phyloP scores from a whole-genome alignment of 176 grass and related monocot genomes.

The Canna indica region DNA sequence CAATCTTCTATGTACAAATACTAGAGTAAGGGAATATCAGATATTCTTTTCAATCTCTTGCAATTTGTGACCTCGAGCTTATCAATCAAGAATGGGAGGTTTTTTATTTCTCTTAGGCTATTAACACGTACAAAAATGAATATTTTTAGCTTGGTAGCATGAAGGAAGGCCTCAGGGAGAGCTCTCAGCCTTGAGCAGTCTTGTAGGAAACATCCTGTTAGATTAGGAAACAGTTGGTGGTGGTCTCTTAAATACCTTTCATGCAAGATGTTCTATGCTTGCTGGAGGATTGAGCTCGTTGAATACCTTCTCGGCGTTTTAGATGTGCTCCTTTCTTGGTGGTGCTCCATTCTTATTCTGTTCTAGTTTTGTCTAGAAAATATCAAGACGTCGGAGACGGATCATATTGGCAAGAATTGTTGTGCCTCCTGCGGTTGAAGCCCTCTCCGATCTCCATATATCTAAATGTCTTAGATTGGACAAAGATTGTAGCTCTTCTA shows the following conservation, averaged over 20 bases:
- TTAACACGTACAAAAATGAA: too few relatives aligned
- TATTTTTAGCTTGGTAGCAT: slow-evolving; percentile 19
- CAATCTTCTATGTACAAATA: slow-evolving; percentile 42
- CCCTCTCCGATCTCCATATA: slow-evolving; percentile 48
- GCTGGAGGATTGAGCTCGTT: too few relatives aligned
- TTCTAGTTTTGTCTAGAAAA: not conserved
- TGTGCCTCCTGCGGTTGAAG: slow-evolving; percentile 35
- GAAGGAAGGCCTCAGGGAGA: slow-evolving; percentile 56
- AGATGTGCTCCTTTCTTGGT: too few relatives aligned
- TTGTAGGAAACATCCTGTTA: slow-evolving; percentile 51
- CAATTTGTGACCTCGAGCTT: slow-evolving; percentile 40
- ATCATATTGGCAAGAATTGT: slow-evolving; percentile 47
- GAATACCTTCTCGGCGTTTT: too few relatives aligned
- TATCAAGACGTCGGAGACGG: slow-evolving; percentile 20
- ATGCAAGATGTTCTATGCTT: too few relatives aligned
- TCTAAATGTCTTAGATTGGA: slow-evolving; percentile 56
- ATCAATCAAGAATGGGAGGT: too few relatives aligned
- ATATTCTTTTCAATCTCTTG: slow-evolving; percentile 53
- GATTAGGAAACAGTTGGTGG: slow-evolving; percentile 56
- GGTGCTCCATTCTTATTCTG: too few relatives aligned
- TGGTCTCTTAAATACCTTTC: not conserved
- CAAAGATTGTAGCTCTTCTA: slow-evolving; percentile 49
- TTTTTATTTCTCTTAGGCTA: too few relatives aligned
- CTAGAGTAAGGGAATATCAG: slow-evolving; percentile 32
- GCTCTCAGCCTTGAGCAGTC: slow-evolving; percentile 65